phyloP scores from a whole-genome alignment of 2,329 filamentous ascomycete genomes.

The Fusarium sterilihyphosum region DNA sequence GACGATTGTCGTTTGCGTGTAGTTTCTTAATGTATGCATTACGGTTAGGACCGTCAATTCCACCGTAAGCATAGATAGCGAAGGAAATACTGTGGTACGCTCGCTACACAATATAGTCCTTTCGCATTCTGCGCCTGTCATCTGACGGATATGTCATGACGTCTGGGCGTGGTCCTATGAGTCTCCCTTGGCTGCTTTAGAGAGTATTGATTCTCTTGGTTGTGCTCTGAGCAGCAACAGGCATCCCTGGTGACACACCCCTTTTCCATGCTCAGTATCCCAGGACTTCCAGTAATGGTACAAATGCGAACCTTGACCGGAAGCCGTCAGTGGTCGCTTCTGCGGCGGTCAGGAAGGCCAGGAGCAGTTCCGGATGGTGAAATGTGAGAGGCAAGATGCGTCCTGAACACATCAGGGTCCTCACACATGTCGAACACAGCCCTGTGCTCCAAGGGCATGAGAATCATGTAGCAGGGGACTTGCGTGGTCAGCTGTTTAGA shows the following conservation, averaged over 20 bases:
- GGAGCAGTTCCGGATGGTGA: not conserved
- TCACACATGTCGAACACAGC: not conserved
- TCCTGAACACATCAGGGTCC: not conserved
- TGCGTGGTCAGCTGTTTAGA: not conserved
- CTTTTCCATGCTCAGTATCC: not conserved
- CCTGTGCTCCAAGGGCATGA: fast-evolving
- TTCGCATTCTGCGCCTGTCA: not conserved
- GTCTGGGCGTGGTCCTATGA: not conserved
- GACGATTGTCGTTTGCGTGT: not conserved
- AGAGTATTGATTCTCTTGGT: not conserved
- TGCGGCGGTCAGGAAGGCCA: not conserved
- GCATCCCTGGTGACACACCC: fast-evolving
- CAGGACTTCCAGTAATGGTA: not conserved
- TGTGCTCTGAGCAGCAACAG: not conserved
- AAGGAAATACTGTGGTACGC: not conserved
- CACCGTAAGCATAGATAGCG: not conserved
- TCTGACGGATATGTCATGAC: not conserved
- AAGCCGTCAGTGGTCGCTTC: not conserved
- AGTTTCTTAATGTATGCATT: not conserved
- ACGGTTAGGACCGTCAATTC: not conserved
- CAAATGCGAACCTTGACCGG: not conserved
- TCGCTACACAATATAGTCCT: too few relatives aligned
- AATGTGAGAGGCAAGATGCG: not conserved
- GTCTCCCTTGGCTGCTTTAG: not conserved
- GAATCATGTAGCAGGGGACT: too few relatives aligned